These are phyloP conservation scores for Paragyromitra xinjiangensis DNA, from an alignment of 495 filamentous ascomycete species.

Conservation along the genomic window DNA sequence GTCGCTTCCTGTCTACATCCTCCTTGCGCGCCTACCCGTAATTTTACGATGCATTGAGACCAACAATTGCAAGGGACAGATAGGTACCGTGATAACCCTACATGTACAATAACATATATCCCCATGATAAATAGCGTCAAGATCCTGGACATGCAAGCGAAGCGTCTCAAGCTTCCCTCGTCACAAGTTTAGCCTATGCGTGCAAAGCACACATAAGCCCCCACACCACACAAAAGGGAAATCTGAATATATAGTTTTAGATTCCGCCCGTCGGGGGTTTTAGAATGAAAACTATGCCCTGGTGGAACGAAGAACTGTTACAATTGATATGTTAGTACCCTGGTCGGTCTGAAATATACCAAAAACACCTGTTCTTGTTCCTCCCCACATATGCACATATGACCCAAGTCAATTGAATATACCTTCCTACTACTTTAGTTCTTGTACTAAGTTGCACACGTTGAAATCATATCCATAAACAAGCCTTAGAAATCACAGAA, in stretches of 20 bases:
- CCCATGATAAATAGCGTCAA: slow-evolving; percentile 30
- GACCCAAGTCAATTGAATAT: too few relatives aligned
- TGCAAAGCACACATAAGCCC: not conserved
- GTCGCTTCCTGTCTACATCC: not conserved
- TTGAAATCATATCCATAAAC: not conserved
- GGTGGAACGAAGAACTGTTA: not conserved
- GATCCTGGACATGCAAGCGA: not conserved
- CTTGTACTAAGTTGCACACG: not conserved
- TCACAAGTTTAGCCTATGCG: slow-evolving; percentile 34
- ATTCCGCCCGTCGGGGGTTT: not conserved
- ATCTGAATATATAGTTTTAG: not conserved
- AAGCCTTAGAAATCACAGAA: not conserved
- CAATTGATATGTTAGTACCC: too few relatives aligned
- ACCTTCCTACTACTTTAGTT: not conserved
- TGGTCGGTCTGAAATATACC: not conserved
- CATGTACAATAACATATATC: not conserved
- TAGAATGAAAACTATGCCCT: not conserved
- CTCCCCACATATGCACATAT: too few relatives aligned
- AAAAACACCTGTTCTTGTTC: too few relatives aligned
- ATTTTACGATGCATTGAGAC: not conserved
- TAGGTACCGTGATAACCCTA: not conserved
- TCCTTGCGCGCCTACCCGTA: not conserved
- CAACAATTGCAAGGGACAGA: not conserved
- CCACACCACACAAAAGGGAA: not conserved
- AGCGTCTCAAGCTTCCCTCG: slow-evolving; percentile 9